Base-by-base conservation (phyloP, 2,329 filamentous ascomycete species). In the Phialophora verrucosa region DNA sequence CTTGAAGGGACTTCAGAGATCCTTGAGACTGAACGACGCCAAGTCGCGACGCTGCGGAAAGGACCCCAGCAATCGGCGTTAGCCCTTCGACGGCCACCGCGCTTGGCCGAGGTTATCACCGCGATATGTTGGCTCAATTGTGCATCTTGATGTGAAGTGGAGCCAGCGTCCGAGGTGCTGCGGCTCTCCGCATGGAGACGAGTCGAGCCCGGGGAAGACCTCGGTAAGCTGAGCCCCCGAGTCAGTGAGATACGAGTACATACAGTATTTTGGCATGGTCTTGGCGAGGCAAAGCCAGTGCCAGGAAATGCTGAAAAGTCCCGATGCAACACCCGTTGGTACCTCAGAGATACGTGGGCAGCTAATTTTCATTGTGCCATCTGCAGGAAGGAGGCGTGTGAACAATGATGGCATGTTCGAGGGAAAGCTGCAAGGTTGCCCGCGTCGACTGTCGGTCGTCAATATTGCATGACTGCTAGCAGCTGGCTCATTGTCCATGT, bases 81-180 rank as follows among this genome's bases (percentile, higher is more conserved):
- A 27, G 49, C 17, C 14, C 12, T 27, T 51, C 6, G 49, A 3
- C 20, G n/a, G 44, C 57, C 57, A 50, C 4, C 23, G 42, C 32
- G 31, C 7, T 35, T 29, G 42, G 8, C 57, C 57, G 57, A 59
- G 57, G 57, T 20, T 49, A 23, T 35, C 14, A 29, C 7, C 10
- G 17, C 49, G 49, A 51, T 3, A 12, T 27, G 17, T n/a, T n/a
- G 38, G 17, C 17, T 44, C 17, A 44, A 7, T 7, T 44, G 17
- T n/a, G 38, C 38, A 20, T 44, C 38, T 44, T 17, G 38, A 7
- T n/a, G 1, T n/a, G 17, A 44, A 44, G 38, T 4, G 38, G 38
- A 44, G 38, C 17, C 38, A 44, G 17, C 6, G 14, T 44, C 38
- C 17, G 38, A 7, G 1, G n/a, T 8, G 38, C 2, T n/a, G 38